Base-by-base conservation (phyloP, 2,329 filamentous ascomycete species). In the Ambrosiella cleistominuta region DNA sequence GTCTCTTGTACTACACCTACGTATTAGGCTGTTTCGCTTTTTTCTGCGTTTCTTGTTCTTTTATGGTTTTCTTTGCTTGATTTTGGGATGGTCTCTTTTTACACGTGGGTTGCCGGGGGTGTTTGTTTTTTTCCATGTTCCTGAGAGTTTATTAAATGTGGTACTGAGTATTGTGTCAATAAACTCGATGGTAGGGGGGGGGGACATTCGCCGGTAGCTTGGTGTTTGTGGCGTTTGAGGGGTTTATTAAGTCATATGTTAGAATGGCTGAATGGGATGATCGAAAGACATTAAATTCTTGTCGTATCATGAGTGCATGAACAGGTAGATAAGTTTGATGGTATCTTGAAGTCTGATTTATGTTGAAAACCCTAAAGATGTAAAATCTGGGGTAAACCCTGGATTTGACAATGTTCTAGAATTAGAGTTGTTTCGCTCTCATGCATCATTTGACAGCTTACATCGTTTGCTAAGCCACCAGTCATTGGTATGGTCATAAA, bases 81-180 rank as follows among this genome's bases (percentile, higher is more conserved):
- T 58, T 58, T 58, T 36, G 39, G 52, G n/a, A n/a, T 54, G 39
- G 38, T 8, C n/a, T 54, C 36, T 54, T 54, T 54, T 54, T 44
- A 51, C 19, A 51, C 19, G 11, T 19, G 47, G 47, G 47, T 36
- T 36, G 19, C 27, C 13, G n/a, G 44, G 19, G n/a, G 15, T 13
- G n/a, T 8, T 8, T 8, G 44, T 8, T 47, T 15, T 15, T 17
- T n/a, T 8, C 8, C 8, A 17, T 13, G 44, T 15, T 17, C 19
- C 44, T 13, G n/a, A 47, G 44, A 15, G 44, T 17, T 27, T 27
- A 27, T 27, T 3, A 27, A 7, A 13, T 47, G 44, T 47, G 47
- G n/a, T 15, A 9, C 8, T 36, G 19, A 4, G 47, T 27, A 35
- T n/a, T 51, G 8, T 13, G 47, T 27, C 27, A 27, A 27, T 5